phyloP scores from a whole-genome alignment of 176 grass and related monocot species.

The Zoysia pacifica region DNA sequence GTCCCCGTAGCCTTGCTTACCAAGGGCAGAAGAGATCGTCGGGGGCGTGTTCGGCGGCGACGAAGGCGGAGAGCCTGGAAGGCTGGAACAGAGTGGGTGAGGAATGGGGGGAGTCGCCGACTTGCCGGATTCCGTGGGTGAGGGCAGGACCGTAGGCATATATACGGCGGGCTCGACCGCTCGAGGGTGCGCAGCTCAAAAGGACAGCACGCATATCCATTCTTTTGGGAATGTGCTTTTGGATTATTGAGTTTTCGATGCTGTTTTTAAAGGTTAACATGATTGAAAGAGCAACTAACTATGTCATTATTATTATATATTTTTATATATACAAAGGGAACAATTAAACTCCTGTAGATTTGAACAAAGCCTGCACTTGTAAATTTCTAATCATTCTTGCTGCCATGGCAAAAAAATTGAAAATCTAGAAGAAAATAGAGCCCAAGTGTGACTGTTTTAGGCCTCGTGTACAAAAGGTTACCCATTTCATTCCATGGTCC shows the following conservation, averaged over 20 bases:
- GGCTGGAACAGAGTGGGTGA: neutral
- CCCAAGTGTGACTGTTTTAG: neutral
- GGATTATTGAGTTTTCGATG: neutral
- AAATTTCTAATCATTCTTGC: neutral
- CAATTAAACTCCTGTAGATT: neutral
- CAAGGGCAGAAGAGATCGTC: constrained; percentile 12
- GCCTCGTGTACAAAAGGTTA: neutral
- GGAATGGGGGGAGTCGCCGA: constrained; percentile 15
- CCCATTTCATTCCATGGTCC: neutral
- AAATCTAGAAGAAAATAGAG: neutral
- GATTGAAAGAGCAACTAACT: neutral
- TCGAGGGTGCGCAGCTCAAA: neutral
- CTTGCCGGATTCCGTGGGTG: constrained; percentile 2
- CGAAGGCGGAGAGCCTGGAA: neutral
- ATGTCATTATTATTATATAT: neutral
- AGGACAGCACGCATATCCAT: neutral
- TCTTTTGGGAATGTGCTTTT: neutral
- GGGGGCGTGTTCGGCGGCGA: constrained; percentile 30
- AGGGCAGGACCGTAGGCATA: neutral
- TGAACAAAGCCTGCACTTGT: neutral
- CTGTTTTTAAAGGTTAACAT: neutral
- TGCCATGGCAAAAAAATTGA: neutral
- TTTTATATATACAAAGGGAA: neutral
- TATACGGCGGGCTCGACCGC: neutral
- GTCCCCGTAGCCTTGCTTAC: neutral